Percentiles rank a stretch among this genome's conserved stretches.
These are phyloP conservation scores for Pseudocohnilembus persalinus DNA, from an alignment of 169 alveolate species.

Conservation along the genomic window DNA sequence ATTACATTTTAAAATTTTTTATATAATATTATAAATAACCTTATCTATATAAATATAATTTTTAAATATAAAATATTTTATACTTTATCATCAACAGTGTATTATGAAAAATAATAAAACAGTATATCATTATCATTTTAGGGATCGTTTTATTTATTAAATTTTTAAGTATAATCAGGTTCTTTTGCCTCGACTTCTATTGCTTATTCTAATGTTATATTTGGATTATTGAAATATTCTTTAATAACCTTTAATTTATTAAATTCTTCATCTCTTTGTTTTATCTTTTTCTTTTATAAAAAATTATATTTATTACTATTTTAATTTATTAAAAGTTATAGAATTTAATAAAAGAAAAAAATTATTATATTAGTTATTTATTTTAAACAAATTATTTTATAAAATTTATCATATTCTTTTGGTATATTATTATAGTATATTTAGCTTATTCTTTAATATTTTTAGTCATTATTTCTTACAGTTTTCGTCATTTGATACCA, in stretches of 20 bases:
- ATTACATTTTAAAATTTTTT: no score
- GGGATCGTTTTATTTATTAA: background rate
- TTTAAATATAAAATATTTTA: no score
- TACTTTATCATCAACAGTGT: background rate
- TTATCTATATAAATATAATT: no score
- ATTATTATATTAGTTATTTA: no score
- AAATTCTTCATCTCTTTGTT: background rate
- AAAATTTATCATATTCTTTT: no score
- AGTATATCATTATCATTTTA: background rate
- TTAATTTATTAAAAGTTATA: no score
- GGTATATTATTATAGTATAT: no score
- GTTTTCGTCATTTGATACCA: background rate
- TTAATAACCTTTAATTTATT: background rate
- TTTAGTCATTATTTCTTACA: background rate
- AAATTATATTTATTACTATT: background rate
- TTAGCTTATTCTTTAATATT: no score
- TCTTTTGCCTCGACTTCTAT: background rate
- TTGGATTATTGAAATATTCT: background rate
- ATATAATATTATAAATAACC: no score
- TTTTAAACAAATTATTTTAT: no score
- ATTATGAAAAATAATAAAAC: background rate
- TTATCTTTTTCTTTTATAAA: background rate
- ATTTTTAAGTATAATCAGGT: background rate
- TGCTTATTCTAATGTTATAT: background rate
- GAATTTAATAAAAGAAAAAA: no score